Evolutionary conservation across 2,329 filamentous ascomycete species (phyloP), one percentile per base, ranked within the genome.

Genomic region (Botrytis deweyae): DNA sequence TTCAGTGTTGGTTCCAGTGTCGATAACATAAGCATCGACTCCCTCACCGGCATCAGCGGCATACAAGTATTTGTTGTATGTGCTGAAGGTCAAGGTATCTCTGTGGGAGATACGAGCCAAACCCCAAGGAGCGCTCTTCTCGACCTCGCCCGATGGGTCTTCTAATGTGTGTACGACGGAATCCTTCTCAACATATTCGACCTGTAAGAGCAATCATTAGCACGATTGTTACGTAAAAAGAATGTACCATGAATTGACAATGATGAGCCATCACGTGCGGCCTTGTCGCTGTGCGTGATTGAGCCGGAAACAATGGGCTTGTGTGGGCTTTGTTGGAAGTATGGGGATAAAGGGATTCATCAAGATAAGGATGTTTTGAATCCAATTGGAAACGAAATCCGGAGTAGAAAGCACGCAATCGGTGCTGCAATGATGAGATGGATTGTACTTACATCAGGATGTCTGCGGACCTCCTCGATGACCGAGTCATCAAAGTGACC

Each of bases 51-150:
- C 95, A 72, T 97, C 92, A 73, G 89, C 88, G 73, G 94, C 89
- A 84, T 96, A 99, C 55, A 98, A 89, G 87, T 99, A 99, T 87
- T 98, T 98, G 90, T 98, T 98, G 87, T 96, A 98, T 83, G 90
- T 95, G 80, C 93, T 92, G 82, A 99, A 98, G 83, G 89, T 92
- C 78, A 99, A 88, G 77, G 88, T 88, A 78, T 96, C 88, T 79
- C 96, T 93, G 88, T 99, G 96, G 49, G 96, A 99, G 85, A 99
- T 93, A 90, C 96, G 94, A 79, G 97, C 96, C 78, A 99, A 89
- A 86, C 97, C 96, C 96, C 97, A 99, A n/a, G 96, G 96, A 77
- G 97, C 93, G 83, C 93, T 92, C 88, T 94, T 96, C 90, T 99
- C 94, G 12, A 89, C 87, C 81, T 92, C 88, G 77, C 84, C 83